Conservation (phyloP, 139 green algal species). For the Spirogloea muscicola region DNA sequence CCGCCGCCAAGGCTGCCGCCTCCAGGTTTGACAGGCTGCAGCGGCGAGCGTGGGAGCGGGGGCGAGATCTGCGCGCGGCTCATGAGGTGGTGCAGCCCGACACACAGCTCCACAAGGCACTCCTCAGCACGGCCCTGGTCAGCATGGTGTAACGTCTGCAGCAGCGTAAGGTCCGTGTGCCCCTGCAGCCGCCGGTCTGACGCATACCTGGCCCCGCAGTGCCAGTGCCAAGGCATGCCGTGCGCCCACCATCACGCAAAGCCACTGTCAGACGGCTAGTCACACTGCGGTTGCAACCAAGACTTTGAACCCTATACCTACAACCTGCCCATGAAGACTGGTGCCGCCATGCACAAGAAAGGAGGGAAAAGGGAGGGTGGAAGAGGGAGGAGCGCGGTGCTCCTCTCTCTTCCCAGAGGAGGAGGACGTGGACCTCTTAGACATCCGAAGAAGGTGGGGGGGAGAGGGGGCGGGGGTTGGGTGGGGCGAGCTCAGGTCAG, state of each 20-base stretch:
- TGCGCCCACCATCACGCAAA: no score
- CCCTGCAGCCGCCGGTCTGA: conserved; percentile 8
- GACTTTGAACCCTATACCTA: no score
- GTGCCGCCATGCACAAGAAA: conserved; percentile 3
- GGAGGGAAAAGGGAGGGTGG: background rate
- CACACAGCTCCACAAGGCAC: background rate
- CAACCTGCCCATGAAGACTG: no score
- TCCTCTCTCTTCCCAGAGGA: background rate
- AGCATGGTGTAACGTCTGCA: conserved; percentile 7
- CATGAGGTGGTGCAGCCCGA: conserved; percentile 4
- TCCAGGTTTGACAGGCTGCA: no score
- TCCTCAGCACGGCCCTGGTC: background rate
- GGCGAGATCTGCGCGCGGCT: background rate
- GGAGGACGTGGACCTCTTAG: no score
- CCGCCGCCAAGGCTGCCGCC: no score
- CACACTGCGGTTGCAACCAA: no score
- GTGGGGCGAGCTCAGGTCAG: no score
- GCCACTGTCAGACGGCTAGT: no score
- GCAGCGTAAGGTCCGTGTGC: conserved; percentile 4
- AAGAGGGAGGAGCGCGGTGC: background rate
- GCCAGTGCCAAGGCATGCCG: no score
- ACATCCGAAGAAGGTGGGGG: no score
- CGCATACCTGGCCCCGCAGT: conserved; percentile 27
- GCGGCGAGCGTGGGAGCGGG: conserved; percentile 12
- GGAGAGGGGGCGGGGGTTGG: no score